Conservation (phyloP, 805 yeast genomes). For the Scheffersomyces amazonensis region DNA sequence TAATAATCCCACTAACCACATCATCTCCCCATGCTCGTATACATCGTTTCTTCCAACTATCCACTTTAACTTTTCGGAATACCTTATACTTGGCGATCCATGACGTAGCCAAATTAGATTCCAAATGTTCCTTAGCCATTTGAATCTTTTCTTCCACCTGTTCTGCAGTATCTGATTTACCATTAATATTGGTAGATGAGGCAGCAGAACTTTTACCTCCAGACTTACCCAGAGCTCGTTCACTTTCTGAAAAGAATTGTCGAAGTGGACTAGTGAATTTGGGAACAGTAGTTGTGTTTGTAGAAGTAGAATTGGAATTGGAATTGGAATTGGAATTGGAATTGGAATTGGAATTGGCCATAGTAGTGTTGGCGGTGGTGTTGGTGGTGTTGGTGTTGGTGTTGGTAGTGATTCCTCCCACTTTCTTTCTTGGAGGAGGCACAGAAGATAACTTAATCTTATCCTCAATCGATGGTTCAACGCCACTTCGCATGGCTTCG, state of each 20-base stretch:
- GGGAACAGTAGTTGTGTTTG: too few relatives aligned
- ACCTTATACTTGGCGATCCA: constrained; percentile 32
- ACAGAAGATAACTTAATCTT: constrained; percentile 7
- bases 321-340: too few relatives aligned
- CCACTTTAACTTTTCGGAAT: constrained; percentile 19
- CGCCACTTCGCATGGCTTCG: constrained; percentile 9
- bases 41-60: constrained; percentile 23
- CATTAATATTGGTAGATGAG: neutral
- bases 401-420: neutral
- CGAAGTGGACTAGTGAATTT: neutral
- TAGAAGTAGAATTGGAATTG: neutral
- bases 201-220: too few relatives aligned
- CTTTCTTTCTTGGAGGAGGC: constrained; percentile 1
- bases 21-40: constrained; percentile 35
- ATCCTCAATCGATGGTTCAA: constrained; percentile 11
- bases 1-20: constrained; percentile 23
- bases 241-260: neutral
- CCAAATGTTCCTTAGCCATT: constrained; percentile 22
- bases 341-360: too few relatives aligned
- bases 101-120: constrained; percentile 24
- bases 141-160: constrained; percentile 23
- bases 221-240: neutral
- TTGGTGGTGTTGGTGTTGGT: too few relatives aligned
- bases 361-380: too few relatives aligned
- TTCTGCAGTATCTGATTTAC: neutral